Evolutionary conservation across 345 rosid species (phyloP).

Genomic region (Euphorbia peplus): DNA sequence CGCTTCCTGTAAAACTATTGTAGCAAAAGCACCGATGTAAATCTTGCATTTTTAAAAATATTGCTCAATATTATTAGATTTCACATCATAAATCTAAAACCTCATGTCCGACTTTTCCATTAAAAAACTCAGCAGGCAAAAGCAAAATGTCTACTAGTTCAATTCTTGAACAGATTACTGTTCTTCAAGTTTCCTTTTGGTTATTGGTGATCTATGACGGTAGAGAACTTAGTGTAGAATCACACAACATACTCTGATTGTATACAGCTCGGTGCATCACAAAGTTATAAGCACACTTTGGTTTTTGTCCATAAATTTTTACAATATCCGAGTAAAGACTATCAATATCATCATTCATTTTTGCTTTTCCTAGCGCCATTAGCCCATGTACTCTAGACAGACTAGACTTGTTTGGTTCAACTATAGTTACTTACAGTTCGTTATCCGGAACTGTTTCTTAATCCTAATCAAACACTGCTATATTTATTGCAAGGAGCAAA

Average conservation of each 20-base stretch:
- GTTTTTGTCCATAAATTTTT: too few species aligned
- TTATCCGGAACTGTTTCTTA: too few species aligned
- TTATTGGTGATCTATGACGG: background rate
- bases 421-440: too few species aligned
- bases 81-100: background rate
- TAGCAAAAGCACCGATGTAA: background rate
- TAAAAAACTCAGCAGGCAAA: background rate
- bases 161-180: background rate
- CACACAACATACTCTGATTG: background rate
- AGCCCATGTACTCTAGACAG: too few species aligned
- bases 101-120: background rate
- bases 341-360: too few species aligned
- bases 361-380: too few species aligned
- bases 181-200: background rate
- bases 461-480: too few species aligned
- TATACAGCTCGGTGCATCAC: background rate
- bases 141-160: background rate
- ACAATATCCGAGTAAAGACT: too few species aligned
- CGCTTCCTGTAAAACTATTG: background rate
- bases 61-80: too few species aligned
- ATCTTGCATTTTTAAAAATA: background rate
- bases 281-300: too few species aligned
- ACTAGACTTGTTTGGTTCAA: too few species aligned
- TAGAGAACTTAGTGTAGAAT: background rate
- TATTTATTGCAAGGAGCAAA: too few species aligned